Evolutionary conservation across 2,329 filamentous ascomycete genomes (phyloP).

Genomic region (Paecilomyces variotii): DNA sequence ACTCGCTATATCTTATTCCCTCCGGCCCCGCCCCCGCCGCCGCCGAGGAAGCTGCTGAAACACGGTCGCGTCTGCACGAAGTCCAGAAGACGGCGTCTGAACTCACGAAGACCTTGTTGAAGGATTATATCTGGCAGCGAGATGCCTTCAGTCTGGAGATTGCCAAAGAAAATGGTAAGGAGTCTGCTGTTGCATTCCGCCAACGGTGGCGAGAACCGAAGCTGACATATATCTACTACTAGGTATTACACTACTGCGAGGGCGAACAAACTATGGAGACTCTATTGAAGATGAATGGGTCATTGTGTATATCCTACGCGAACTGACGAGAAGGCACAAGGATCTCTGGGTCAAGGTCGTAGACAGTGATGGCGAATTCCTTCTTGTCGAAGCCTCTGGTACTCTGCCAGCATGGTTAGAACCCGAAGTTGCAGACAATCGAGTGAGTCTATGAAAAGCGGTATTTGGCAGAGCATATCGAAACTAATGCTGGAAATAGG

Average conservation of each 20-base stretch:
- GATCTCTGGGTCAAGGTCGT: constrained; percentile 74
- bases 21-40: constrained; percentile 45
- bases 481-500: constrained; percentile 29
- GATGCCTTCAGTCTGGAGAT: constrained; percentile 67
- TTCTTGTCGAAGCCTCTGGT: constrained; percentile 88
- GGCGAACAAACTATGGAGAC: constrained; percentile 81
- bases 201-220: neutral
- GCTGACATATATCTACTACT: constrained; percentile 11
- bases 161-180: constrained; percentile 51
- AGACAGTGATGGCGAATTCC: constrained; percentile 89
- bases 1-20: constrained; percentile 67
- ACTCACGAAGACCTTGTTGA: constrained; percentile 58
- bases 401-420: constrained; percentile 83
- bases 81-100: constrained; percentile 62
- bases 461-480: neutral
- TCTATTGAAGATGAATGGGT: constrained; percentile 97
- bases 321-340: constrained; percentile 65
- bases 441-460: constrained; percentile 37
- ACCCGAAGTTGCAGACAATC: constrained; percentile 78
- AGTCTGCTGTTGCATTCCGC: constrained; percentile 1
- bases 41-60: constrained; percentile 44
- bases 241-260: constrained; percentile 57
- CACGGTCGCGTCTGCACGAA: constrained; percentile 56
- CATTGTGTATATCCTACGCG: constrained; percentile 78
- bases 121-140: constrained; percentile 91